Percentiles rank a stretch among this genome's conserved stretches.
Conservation (phyloP, 208 protist species). For the Leishmania arabica region DNA sequence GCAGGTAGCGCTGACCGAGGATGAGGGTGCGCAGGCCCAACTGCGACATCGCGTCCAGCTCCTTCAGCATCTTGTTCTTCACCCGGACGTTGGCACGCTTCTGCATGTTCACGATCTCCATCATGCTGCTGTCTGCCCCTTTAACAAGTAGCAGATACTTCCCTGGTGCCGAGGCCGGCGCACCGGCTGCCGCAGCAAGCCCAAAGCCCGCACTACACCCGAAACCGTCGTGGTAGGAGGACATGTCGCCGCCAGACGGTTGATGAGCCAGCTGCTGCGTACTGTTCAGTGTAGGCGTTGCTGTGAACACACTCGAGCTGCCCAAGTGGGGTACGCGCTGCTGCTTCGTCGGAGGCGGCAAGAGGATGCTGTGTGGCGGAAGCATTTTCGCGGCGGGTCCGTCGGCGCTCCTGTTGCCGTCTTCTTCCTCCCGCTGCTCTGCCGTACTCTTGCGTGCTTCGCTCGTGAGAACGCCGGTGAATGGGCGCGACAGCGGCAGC, state of each 20-base stretch:
- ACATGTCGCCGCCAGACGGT: background rate
- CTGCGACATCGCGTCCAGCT: constrained; percentile 57
- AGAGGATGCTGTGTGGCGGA: background rate
- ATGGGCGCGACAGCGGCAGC: background rate
- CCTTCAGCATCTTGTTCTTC: constrained; percentile 33
- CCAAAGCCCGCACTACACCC: background rate
- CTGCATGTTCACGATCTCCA: constrained; percentile 64
- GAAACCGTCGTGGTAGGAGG: background rate
- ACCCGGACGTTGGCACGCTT: constrained; percentile 38
- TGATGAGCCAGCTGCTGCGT: background rate
- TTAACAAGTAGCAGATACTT: constrained; percentile 79
- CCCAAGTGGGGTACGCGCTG: background rate
- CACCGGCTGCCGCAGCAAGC: background rate
- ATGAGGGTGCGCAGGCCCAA: constrained; percentile 80
- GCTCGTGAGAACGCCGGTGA: background rate
- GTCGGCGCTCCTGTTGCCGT: background rate
- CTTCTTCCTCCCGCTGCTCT: background rate
- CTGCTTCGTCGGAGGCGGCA: background rate
- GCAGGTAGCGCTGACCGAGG: constrained; percentile 59
- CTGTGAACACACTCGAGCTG: background rate
- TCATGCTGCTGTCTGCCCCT: constrained; percentile 86
- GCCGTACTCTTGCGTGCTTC: background rate
- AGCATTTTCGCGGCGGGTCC: background rate
- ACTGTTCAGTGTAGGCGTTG: background rate
- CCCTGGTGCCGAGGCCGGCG: background rate